A percentile compares a stretch with the other conserved stretches of the same genome.
Evolutionary conservation across 345 rosid species (phyloP).

Genomic region (Combretum micranthum): DNA sequence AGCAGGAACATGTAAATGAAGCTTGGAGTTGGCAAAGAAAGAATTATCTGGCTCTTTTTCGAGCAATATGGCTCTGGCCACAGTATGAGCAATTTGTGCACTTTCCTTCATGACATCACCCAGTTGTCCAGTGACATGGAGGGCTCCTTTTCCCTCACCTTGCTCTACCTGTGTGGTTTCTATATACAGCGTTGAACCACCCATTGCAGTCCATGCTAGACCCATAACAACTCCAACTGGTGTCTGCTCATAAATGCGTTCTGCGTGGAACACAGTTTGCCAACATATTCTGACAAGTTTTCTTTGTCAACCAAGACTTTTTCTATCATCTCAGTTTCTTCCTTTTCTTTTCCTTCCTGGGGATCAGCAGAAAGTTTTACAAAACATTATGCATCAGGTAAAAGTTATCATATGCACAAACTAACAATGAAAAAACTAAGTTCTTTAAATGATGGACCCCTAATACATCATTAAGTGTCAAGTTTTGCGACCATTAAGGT

Average conservation of each 20-base stretch:
- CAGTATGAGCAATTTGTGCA: conserved; percentile 89
- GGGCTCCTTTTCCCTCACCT: conserved; percentile 89
- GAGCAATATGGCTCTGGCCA: conserved; percentile 62
- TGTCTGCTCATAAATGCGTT: conserved; percentile 78
- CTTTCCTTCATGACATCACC: conserved; percentile 99
- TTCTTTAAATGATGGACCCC: too few species aligned
- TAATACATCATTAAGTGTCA: too few species aligned
- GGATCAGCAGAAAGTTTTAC: conserved; percentile 11
- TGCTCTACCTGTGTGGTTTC: conserved; percentile 83
- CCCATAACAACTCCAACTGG: conserved; percentile 99
- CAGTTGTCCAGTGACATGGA: conserved; percentile 78
- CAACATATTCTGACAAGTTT: conserved; percentile 76
- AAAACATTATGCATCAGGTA: too few species aligned
- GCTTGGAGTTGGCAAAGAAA: conserved; percentile 78
- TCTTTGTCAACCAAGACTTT: conserved; percentile 60
- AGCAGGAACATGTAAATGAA: conserved; percentile 98
- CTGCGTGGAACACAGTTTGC: conserved; percentile 94
- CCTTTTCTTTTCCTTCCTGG: conserved; percentile 27
- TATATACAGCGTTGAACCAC: conserved; percentile 94
- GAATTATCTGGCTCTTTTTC: conserved; percentile 62
- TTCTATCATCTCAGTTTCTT: conserved; percentile 29
- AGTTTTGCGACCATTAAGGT: too few species aligned
- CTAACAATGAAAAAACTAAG: too few species aligned
- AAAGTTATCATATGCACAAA: too few species aligned
- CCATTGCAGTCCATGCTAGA: conserved; percentile 99